These are phyloP conservation scores for Jimgerdemannia flammicorona DNA, from an alignment of 192 early-diverging fungal species.

Conservation along the genomic window DNA sequence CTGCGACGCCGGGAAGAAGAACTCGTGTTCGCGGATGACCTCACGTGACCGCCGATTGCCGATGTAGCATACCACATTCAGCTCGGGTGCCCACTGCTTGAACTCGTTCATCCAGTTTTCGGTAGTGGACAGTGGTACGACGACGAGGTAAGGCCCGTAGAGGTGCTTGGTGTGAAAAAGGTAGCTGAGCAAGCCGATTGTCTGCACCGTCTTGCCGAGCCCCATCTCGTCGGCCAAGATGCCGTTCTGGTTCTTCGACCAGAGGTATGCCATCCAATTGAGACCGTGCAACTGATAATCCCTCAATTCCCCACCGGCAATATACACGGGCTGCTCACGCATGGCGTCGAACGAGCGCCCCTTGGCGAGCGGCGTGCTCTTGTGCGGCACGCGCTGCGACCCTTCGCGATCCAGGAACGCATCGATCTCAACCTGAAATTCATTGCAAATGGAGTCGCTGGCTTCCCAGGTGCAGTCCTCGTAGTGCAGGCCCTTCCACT, in stretches of 20 bases:
- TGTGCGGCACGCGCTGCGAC: conserved; percentile 70
- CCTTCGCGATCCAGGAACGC: conserved; percentile 78
- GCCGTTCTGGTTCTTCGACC: conserved; percentile 94
- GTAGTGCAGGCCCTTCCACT: conserved; percentile 90
- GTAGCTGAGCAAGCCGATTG: conserved; percentile 88
- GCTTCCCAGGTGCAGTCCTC: conserved; percentile 90
- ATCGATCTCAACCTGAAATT: conserved; percentile 84
- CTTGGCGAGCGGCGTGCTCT: conserved; percentile 46
- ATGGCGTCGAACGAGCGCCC: conserved; percentile 78
- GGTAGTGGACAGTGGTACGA: conserved; percentile 95
- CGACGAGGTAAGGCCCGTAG: conserved; percentile 94
- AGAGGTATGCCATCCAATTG: conserved; percentile 96
- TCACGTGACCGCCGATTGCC: conserved; percentile 79
- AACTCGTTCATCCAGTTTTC: conserved; percentile 96
- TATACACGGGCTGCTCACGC: conserved; percentile 74
- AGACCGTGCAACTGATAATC: conserved; percentile 95
- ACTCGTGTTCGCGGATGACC: conserved; percentile 93
- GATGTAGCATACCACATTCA: conserved; percentile 90
- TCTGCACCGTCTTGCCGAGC: conserved; percentile 96
- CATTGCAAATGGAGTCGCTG: conserved; percentile 58
- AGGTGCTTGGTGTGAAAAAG: conserved; percentile 80
- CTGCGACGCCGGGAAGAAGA: conserved; percentile 57
- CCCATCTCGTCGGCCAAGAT: conserved; percentile 97
- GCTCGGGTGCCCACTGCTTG: conserved; percentile 88
- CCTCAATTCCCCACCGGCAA: conserved; percentile 83